Conservation (phyloP, 495 filamentous ascomycete species). For the Pyronema domesticum region DNA sequence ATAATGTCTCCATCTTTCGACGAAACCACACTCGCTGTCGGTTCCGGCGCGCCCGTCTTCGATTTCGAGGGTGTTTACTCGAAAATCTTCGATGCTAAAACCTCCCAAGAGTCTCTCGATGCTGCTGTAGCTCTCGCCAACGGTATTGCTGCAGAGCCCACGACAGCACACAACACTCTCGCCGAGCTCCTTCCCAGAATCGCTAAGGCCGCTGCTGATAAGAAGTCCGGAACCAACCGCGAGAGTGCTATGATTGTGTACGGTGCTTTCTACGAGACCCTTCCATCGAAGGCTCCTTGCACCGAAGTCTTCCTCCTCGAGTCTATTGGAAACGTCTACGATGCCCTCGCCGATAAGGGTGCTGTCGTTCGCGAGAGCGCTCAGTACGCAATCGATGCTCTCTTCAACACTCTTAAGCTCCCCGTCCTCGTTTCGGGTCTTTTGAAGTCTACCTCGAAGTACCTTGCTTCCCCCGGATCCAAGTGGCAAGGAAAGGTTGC, state of each 20-base stretch:
- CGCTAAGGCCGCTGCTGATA: conserved; percentile 78
- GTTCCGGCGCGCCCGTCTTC: background rate
- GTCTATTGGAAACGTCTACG: conserved; percentile 53
- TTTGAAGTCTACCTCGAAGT: conserved; percentile 44
- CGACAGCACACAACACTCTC: conserved; percentile 47
- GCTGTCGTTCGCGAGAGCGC: conserved; percentile 74
- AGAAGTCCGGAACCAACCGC: conserved; percentile 72
- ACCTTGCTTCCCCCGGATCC: conserved; percentile 59
- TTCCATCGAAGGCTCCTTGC: conserved; percentile 57
- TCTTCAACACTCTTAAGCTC: conserved; percentile 58
- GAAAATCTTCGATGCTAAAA: conserved; percentile 59
- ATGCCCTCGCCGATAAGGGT: conserved; percentile 80
- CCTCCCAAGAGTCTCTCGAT: conserved; percentile 73
- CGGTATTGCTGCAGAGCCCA: conserved; percentile 18
- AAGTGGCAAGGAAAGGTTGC: conserved; percentile 95
- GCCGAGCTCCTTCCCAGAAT: conserved; percentile 39
- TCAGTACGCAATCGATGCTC: conserved; percentile 81
- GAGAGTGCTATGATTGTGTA: conserved; percentile 92
- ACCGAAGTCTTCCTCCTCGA: conserved; percentile 68
- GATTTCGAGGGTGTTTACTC: background rate
- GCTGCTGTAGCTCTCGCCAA: conserved; percentile 62
- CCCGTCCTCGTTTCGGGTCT: conserved; percentile 69
- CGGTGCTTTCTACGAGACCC: conserved; percentile 78
- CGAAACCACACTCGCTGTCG: background rate
- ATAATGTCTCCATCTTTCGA: background rate